Evolutionary conservation across 2,329 filamentous ascomycete species (phyloP).

Genomic region (Elsinoe necatrix): DNA sequence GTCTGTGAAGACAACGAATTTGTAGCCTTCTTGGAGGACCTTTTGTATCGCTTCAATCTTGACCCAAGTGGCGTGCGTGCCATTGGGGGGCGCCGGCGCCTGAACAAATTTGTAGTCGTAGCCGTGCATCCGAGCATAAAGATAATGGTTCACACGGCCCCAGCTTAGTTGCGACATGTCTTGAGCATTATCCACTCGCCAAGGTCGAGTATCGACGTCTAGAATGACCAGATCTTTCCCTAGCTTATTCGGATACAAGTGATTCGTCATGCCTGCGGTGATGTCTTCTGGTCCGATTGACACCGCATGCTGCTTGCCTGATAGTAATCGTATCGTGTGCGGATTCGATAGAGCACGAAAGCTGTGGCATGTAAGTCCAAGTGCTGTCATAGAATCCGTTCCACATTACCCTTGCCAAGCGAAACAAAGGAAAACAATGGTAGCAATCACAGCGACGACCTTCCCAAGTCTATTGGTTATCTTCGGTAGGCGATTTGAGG

Average conservation of each 20-base stretch:
- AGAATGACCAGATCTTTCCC: slow-evolving; percentile 5
- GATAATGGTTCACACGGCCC: slow-evolving; percentile 29
- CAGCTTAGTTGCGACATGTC: slow-evolving; percentile 5
- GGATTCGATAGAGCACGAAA: not conserved
- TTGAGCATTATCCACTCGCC: not conserved
- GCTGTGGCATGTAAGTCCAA: not conserved
- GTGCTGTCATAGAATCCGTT: not conserved
- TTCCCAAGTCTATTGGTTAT: not conserved
- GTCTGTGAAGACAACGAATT: slow-evolving; percentile 39
- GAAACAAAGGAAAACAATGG: not conserved
- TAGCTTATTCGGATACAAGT: not conserved
- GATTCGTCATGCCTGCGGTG: not conserved
- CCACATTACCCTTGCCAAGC: not conserved
- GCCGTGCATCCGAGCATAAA: slow-evolving; percentile 39
- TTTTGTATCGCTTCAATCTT: slow-evolving; percentile 33
- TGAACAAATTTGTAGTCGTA: slow-evolving; percentile 44
- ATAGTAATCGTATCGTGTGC: not conserved
- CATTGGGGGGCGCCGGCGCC: slow-evolving; percentile 32
- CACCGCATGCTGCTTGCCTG: not conserved
- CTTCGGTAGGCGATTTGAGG: not conserved
- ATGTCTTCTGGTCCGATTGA: not conserved
- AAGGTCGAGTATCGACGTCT: slow-evolving; percentile 3
- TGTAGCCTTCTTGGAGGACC: slow-evolving; percentile 31
- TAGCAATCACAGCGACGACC: not conserved
- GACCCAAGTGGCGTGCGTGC: slow-evolving; percentile 41